phyloP scores from a whole-genome alignment of 1,284 basidiomycete species.

The Ustilago bromivora region DNA sequence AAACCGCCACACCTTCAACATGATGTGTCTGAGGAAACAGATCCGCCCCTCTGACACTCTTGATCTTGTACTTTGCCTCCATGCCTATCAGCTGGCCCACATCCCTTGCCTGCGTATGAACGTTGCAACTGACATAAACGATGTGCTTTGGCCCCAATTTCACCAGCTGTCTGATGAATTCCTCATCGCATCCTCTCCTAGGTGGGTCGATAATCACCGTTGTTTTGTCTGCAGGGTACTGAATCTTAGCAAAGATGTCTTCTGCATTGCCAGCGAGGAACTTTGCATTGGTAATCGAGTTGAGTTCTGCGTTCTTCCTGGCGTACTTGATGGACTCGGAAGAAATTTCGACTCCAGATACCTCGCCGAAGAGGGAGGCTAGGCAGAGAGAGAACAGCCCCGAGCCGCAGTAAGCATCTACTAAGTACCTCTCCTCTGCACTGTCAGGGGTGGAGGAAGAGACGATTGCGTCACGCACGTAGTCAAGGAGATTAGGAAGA shows the following conservation, averaged over 20 bases:
- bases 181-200: conserved; percentile 58
- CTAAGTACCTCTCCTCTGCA: conserved; percentile 48
- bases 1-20: conserved; percentile 67
- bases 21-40: conserved; percentile 69
- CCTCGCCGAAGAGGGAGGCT: conserved; percentile 79
- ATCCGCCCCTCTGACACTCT: conserved; percentile 65
- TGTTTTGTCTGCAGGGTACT: conserved; percentile 78
- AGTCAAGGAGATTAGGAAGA: conserved; percentile 82
- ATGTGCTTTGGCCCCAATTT: conserved; percentile 61
- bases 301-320: conserved; percentile 82
- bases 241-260: conserved; percentile 73
- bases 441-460: conserved; percentile 1
- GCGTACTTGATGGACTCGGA: conserved; percentile 82
- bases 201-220: conserved; percentile 71
- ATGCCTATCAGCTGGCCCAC: conserved; percentile 61
- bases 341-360: conserved; percentile 89
- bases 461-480: conserved; percentile 74
- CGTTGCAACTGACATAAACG: conserved; percentile 79
- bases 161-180: conserved; percentile 66
- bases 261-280: conserved; percentile 75
- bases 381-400: conserved; percentile 93
- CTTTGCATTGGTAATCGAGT: conserved; percentile 72
- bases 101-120: conserved; percentile 73
- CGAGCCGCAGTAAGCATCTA: conserved; percentile 73
- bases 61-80: conserved; percentile 60